phyloP scores from a whole-genome alignment of 495 filamentous ascomycete species.

The Friedmanniomyces simplex region DNA sequence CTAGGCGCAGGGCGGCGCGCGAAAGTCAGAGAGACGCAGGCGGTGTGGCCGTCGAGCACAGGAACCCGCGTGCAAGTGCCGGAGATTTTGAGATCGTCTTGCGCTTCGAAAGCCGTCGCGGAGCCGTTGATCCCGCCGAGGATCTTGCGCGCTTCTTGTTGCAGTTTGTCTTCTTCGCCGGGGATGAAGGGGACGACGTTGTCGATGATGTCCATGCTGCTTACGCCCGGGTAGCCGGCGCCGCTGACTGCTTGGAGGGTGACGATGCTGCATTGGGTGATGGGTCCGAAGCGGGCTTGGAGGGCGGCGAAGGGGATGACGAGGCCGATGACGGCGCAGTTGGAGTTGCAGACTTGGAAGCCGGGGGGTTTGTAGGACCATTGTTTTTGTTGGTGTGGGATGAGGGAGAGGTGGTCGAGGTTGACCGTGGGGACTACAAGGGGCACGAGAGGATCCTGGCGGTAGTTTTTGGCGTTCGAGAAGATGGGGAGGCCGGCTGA shows the following conservation, averaged over 20 bases:
- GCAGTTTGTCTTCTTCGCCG: slow-evolving; percentile 37
- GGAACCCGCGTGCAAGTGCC: slow-evolving; percentile 35
- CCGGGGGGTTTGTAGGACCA: slow-evolving; percentile 27
- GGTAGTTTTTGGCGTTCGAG: slow-evolving; percentile 38
- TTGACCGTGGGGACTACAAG: slow-evolving; percentile 38
- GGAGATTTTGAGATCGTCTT: slow-evolving; percentile 27
- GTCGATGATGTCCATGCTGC: slow-evolving; percentile 39
- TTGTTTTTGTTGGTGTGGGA: slow-evolving; percentile 32
- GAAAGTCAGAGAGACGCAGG: slow-evolving; percentile 35
- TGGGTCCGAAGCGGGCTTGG: slow-evolving; percentile 32
- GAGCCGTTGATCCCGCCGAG: slow-evolving; percentile 30
- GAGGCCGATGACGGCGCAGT: slow-evolving; percentile 38
- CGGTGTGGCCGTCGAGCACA: slow-evolving; percentile 36
- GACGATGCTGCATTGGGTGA: slow-evolving; percentile 34
- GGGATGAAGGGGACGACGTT: slow-evolving; percentile 37
- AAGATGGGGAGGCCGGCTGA: slow-evolving; percentile 33
- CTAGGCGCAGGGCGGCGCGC: slow-evolving; percentile 30
- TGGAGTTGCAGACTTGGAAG: slow-evolving; percentile 39
- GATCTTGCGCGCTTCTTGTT: slow-evolving; percentile 36
- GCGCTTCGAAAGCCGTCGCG: slow-evolving; percentile 30
- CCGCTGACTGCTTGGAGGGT: slow-evolving; percentile 38
- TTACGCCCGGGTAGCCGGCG: slow-evolving; percentile 36
- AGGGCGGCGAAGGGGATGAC: slow-evolving; percentile 37
- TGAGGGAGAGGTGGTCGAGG: slow-evolving; percentile 31
- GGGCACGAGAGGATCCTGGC: slow-evolving; percentile 34